Base-by-base conservation (phyloP, 306 rosid genomes). In the Cucurbita maxima region DNA sequence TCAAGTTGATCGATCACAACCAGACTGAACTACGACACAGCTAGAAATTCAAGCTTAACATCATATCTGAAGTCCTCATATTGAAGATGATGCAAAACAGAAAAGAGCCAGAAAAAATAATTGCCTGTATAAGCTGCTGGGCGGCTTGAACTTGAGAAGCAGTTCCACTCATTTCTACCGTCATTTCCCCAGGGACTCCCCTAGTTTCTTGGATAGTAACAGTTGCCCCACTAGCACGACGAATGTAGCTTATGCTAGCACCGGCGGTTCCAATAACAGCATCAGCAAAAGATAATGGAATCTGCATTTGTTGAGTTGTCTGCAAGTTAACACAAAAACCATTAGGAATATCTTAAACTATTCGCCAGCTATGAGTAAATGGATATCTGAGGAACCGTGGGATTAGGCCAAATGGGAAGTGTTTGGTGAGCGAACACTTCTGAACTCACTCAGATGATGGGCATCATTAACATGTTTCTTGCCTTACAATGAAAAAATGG, bases 181-280 rank as follows among this genome's bases (percentile, higher is more conserved):
- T 95, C 99, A 95, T 95, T 84, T 95, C 97, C 72, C 96, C 94
- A 43, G 97, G 99, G 80, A 89, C 97, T 76, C 97, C 99, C 83
- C 96, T 84, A 5, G 97, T 84, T 86, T 95, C 99, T 82, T 95
- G 97, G 40, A 95, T 91, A 20, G 99, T 81, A 59, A 95, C 97
- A 34, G 96, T 91, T 54, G 99, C 96, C 66, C 97, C 97, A 79
- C 99, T 95, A 61, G 92, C 96, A 34, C 99, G 85, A 76, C 99
- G 86, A 56, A 91, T 95, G 83, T 95, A 95, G 83, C 99, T 95
- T 82, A 91, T 91, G 82, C 85, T 91, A 11, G 97, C 81, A 76
- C 99, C 97, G 50, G 96, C 96, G 38, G 99, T 82, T 64, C 99
- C 99, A 77, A 95, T 95, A 58, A 95, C 97, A 75, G 97, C 99